Conservation (phyloP, 371 early-diverging fungal species). For the Encephalitozoon hellem region DNA sequence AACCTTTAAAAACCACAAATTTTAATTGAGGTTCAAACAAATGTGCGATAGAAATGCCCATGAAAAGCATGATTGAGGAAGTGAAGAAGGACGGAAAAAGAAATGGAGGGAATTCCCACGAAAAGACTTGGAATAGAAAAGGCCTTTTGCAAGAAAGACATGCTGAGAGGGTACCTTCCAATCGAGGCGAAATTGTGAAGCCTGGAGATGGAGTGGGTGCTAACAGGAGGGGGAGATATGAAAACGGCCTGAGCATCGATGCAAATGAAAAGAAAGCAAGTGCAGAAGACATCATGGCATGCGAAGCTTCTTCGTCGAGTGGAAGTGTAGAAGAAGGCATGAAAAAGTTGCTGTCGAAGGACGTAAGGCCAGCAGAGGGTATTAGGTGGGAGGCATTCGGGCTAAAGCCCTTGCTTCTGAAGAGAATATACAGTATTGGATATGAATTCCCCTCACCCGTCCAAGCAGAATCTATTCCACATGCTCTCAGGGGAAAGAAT, state of each 20-base stretch:
- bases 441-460: constrained; percentile 77
- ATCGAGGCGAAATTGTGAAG: neutral
- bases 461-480: constrained; percentile 47
- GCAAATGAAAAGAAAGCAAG: neutral
- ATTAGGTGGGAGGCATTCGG: constrained; percentile 63
- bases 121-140: neutral
- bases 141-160: too few relatives aligned
- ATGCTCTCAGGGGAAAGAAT: constrained; percentile 62
- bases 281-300: neutral
- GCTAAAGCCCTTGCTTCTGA: constrained; percentile 79
- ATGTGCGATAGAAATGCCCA: neutral
- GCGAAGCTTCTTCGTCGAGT: too few relatives aligned
- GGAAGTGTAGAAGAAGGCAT: neutral
- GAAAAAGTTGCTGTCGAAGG: neutral
- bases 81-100: neutral
- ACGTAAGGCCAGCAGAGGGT: neutral
- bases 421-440: constrained; percentile 87
- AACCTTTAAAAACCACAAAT: neutral
- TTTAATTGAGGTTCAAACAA: neutral
- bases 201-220: neutral
- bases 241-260: neutral
- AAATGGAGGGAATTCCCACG: neutral
- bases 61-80: neutral
- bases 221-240: neutral
- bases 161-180: neutral